These are phyloP conservation scores for Lablab purpureus DNA, from an alignment of 306 rosid genomes.

Conservation along the genomic window DNA sequence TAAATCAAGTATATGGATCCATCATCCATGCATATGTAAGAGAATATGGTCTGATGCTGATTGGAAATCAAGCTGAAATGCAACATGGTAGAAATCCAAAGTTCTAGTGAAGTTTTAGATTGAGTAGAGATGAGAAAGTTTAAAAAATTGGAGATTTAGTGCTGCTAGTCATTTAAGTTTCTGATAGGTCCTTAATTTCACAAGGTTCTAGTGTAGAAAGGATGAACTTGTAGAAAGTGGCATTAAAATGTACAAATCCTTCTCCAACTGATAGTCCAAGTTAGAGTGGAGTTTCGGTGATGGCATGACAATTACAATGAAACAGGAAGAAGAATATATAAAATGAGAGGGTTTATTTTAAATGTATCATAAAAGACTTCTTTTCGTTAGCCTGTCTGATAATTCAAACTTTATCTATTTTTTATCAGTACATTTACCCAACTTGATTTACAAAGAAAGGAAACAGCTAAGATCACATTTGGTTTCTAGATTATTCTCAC, in stretches of 20 bases:
- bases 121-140: too few relatives aligned
- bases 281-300: conserved; percentile 48
- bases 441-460: background rate
- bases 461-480: background rate
- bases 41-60: conserved; percentile 65
- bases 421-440: background rate
- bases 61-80: conserved; percentile 50
- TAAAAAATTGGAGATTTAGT: background rate
- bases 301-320: conserved; percentile 47
- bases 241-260: conserved; percentile 56
- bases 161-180: conserved; percentile 44
- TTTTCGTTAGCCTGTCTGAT: background rate
- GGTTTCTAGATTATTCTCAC: background rate
- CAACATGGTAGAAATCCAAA: background rate
- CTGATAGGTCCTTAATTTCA: conserved; percentile 46
- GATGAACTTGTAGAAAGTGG: conserved; percentile 64
- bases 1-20: too few relatives aligned
- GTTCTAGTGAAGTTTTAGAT: too few relatives aligned
- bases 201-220: conserved; percentile 65
- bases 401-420: background rate
- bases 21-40: conserved; percentile 50
- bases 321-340: conserved; percentile 50
- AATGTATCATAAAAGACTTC: background rate
- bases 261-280: conserved; percentile 13
- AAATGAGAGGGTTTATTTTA: background rate